These are phyloP conservation scores for Dothiorella sarmentorum DNA, from an alignment of 2,329 filamentous ascomycete species.

Conservation along the genomic window DNA sequence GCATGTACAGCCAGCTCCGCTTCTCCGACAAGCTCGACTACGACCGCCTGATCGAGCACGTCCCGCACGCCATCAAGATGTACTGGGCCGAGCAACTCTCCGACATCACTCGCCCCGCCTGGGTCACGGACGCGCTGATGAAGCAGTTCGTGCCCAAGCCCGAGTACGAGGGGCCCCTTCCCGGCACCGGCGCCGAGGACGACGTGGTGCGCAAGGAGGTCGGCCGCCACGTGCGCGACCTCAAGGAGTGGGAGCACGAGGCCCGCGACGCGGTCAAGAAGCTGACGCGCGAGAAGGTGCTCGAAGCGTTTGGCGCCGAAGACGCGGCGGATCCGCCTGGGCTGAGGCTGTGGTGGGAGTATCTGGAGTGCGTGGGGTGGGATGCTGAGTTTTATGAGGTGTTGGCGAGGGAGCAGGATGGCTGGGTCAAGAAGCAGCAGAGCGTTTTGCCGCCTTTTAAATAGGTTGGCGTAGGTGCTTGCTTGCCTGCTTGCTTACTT, in stretches of 20 bases:
- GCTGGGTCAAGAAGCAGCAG: background rate
- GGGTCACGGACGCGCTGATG: constrained; percentile 42
- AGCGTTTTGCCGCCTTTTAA: background rate
- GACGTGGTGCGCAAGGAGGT: constrained; percentile 30
- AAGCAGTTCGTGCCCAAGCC: constrained; percentile 44
- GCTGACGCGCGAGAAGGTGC: constrained; percentile 37
- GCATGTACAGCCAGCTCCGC: constrained; percentile 45
- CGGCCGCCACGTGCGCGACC: constrained; percentile 31
- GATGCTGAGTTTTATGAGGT: constrained; percentile 41
- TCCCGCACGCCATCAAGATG: constrained; percentile 38
- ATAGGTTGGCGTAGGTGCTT: too few species aligned
- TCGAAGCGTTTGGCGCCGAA: constrained; percentile 39
- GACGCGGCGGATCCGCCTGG: constrained; percentile 41
- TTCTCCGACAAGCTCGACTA: constrained; percentile 45
- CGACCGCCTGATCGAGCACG: constrained; percentile 37
- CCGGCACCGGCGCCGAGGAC: constrained; percentile 21
- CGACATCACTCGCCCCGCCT: constrained; percentile 34
- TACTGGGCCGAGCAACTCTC: constrained; percentile 41
- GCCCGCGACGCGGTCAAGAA: constrained; percentile 33
- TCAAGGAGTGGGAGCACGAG: constrained; percentile 42
- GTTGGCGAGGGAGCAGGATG: constrained; percentile 28
- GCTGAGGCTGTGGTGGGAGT: constrained; percentile 48
- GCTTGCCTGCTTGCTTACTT: too few species aligned
- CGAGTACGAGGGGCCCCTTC: constrained; percentile 38
- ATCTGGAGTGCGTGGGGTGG: constrained; percentile 44